phyloP scores from a whole-genome alignment of 2,329 filamentous ascomycete genomes.

The Curvularia spicifera region DNA sequence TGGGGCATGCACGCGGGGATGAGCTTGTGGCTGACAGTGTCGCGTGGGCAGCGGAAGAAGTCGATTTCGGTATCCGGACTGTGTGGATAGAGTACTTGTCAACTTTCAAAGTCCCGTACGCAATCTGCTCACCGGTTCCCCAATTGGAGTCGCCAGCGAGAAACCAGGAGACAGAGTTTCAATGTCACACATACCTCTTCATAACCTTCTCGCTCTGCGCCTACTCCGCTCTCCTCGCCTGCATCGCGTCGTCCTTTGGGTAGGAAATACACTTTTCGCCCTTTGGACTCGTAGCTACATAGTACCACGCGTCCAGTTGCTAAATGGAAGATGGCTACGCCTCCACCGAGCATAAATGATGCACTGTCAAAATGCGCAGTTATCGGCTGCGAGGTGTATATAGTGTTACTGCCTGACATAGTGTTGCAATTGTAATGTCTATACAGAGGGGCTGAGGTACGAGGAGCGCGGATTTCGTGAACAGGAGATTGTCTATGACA shows the following conservation, averaged over 20 bases:
- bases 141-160: not conserved
- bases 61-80: slow-evolving; percentile 56
- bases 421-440: slow-evolving; percentile 12
- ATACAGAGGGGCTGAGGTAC: not conserved
- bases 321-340: slow-evolving; percentile 60
- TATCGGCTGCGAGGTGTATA: slow-evolving; percentile 20
- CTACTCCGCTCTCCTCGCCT: slow-evolving; percentile 52
- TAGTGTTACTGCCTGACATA: slow-evolving; percentile 5
- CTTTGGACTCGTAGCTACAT: slow-evolving; percentile 51
- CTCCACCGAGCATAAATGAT: slow-evolving; percentile 44
- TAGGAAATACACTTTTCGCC: slow-evolving; percentile 53
- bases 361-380: slow-evolving; percentile 38
- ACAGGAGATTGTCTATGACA: not conserved
- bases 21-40: slow-evolving; percentile 53
- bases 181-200: slow-evolving; percentile 51
- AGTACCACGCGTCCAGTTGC: slow-evolving; percentile 55
- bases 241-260: slow-evolving; percentile 58
- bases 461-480: not conserved
- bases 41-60: slow-evolving; percentile 54
- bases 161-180: not conserved
- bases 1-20: slow-evolving; percentile 34
- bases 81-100: not conserved
- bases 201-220: slow-evolving; percentile 58
- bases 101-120: not conserved
- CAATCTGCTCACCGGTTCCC: not conserved